phyloP scores from a whole-genome alignment of 2,329 filamentous ascomycete species.

The Pseudocercospora crystallina region DNA sequence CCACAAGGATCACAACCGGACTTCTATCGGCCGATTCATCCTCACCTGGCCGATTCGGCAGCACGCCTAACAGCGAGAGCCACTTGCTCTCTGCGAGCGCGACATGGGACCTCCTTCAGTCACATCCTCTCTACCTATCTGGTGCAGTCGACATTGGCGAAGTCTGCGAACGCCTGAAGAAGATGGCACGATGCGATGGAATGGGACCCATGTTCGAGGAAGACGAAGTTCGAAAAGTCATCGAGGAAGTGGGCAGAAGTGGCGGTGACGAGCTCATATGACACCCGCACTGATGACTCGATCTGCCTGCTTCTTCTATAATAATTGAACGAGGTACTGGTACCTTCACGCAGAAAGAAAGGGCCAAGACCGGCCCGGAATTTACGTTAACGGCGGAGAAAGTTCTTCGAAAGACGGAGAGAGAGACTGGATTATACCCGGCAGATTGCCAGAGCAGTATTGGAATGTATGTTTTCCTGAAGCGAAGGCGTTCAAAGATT shows the following conservation, averaged over 20 bases:
- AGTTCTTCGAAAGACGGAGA: neutral
- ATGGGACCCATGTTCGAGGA: conserved; percentile 85
- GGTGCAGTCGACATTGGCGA: conserved; percentile 78
- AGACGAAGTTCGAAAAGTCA: conserved; percentile 67
- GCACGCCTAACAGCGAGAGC: conserved; percentile 43
- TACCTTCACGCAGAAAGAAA: neutral
- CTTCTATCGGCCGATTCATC: conserved; percentile 21
- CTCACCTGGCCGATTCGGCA: conserved; percentile 13
- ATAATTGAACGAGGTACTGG: neutral
- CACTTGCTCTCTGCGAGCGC: conserved; percentile 69
- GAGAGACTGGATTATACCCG: conserved; percentile 13
- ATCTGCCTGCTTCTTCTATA: neutral
- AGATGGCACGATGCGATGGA: conserved; percentile 76
- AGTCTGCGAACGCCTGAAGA: conserved; percentile 77
- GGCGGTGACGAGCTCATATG: conserved; percentile 70
- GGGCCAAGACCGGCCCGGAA: neutral
- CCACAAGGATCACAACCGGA: conserved; percentile 20
- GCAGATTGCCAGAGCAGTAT: conserved; percentile 8
- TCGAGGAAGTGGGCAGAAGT: conserved; percentile 73
- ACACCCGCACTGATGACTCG: neutral
- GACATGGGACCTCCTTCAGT: conserved; percentile 87
- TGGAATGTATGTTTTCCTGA: neutral
- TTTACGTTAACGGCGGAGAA: neutral
- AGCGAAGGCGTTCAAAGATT: conserved; percentile 5
- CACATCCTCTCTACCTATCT: conserved; percentile 71